A percentile compares a stretch with the other conserved stretches of the same genome.
These are phyloP conservation scores for Austroboletus rostrupii DNA, from an alignment of 1,284 basidiomycete species.

Conservation along the genomic window DNA sequence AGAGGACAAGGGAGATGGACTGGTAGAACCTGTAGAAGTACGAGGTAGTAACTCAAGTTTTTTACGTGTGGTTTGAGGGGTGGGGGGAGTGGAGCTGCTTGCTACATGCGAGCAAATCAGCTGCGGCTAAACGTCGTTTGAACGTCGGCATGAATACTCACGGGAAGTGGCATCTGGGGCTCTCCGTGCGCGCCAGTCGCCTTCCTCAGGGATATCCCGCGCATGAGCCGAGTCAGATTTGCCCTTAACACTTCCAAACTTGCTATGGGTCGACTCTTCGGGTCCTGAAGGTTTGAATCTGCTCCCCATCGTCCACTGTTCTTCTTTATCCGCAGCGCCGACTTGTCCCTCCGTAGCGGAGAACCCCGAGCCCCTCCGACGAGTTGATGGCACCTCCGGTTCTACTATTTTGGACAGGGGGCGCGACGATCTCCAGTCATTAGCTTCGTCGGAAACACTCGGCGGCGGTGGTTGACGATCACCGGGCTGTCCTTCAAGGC, in stretches of 20 bases:
- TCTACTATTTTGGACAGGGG: slow-evolving; percentile 43
- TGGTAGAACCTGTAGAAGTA: slow-evolving; percentile 55
- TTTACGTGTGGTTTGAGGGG: slow-evolving; percentile 71
- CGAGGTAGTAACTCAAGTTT: slow-evolving; percentile 84
- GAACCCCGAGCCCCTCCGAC: slow-evolving; percentile 57
- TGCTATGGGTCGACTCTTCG: slow-evolving; percentile 41
- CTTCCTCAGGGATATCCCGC: slow-evolving; percentile 47
- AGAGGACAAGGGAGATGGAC: slow-evolving; percentile 69
- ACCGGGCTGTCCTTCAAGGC: slow-evolving; percentile 51
- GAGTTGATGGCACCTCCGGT: slow-evolving; percentile 43
- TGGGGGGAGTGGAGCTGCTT: slow-evolving; percentile 70
- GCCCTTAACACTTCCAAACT: slow-evolving; percentile 48
- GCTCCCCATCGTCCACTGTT: slow-evolving; percentile 67
- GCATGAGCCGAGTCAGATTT: slow-evolving; percentile 53
- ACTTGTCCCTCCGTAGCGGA: slow-evolving; percentile 44
- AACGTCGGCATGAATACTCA: slow-evolving; percentile 30
- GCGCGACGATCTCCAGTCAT: slow-evolving; percentile 71
- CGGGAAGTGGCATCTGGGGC: slow-evolving; percentile 57
- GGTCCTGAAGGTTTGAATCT: slow-evolving; percentile 58
- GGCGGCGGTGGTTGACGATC: slow-evolving; percentile 37
- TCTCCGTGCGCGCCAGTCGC: slow-evolving; percentile 56
- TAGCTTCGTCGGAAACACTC: slow-evolving; percentile 52
- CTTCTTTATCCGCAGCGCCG: slow-evolving; percentile 71
- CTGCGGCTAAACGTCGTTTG: neutral
- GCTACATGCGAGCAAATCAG: slow-evolving; percentile 39